These are phyloP conservation scores for Fusarium sp. DNA, from an alignment of 2,329 filamentous ascomycete species.

Conservation along the genomic window DNA sequence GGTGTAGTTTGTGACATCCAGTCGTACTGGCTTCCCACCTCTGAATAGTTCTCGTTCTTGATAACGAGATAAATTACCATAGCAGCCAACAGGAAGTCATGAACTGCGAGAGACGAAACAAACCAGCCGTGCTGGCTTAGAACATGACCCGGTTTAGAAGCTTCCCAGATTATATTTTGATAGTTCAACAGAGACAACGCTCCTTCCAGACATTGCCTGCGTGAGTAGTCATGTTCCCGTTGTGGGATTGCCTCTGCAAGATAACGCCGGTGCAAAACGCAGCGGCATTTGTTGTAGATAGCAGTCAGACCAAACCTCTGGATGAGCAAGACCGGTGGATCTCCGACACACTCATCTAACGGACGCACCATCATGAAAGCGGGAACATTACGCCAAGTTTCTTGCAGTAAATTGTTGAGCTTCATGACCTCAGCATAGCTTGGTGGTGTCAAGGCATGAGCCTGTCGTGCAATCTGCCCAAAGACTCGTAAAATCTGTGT, in stretches of 20 bases:
- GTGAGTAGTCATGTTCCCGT: conserved; percentile 64
- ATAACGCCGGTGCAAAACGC: conserved; percentile 67
- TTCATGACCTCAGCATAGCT: conserved; percentile 63
- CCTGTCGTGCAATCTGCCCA: conserved; percentile 62
- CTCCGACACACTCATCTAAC: conserved; percentile 62
- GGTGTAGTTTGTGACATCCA: conserved; percentile 53
- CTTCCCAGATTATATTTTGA: conserved; percentile 62
- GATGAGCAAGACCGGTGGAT: conserved; percentile 60
- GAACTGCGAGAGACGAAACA: conserved; percentile 66
- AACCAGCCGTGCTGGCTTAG: conserved; percentile 68
- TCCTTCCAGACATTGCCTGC: conserved; percentile 62
- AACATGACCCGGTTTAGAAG: conserved; percentile 65
- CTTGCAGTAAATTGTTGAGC: conserved; percentile 60
- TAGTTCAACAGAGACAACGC: conserved; percentile 62
- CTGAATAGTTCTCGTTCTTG: conserved; percentile 58
- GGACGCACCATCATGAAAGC: conserved; percentile 61
- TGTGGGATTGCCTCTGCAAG: conserved; percentile 58
- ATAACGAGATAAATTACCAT: conserved; percentile 69
- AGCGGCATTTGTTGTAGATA: conserved; percentile 67
- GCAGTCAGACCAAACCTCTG: conserved; percentile 66
- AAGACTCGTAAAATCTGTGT: conserved; percentile 61
- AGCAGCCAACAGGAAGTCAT: conserved; percentile 72
- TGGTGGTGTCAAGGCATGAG: conserved; percentile 62
- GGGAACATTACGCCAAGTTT: conserved; percentile 61
- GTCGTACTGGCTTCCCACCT: conserved; percentile 51